phyloP scores from a whole-genome alignment of 2,329 filamentous ascomycete species.

The Penicillium verrucosum region DNA sequence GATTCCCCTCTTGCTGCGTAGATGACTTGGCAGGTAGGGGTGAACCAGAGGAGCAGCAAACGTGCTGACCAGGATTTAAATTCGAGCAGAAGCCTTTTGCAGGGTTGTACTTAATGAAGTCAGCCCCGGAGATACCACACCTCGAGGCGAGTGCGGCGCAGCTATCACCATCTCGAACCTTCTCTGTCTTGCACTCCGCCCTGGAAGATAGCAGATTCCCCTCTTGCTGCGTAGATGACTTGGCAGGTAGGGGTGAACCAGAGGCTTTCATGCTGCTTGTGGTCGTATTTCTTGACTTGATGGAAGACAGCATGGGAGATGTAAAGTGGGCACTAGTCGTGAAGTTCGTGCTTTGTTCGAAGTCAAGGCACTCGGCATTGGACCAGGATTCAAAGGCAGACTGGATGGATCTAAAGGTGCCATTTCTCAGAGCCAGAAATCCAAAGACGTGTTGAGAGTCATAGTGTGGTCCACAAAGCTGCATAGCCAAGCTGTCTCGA shows the following conservation, averaged over 20 bases:
- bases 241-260: not conserved
- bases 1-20: not conserved
- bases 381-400: not conserved
- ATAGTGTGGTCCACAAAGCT: conserved; percentile 34
- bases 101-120: conserved; percentile 43
- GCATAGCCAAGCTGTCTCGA: conserved; percentile 35
- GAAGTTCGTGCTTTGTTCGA: not conserved
- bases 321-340: not conserved
- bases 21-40: too few species aligned
- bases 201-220: not conserved
- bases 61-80: conserved; percentile 32
- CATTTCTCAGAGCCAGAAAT: conserved; percentile 23
- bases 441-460: conserved; percentile 36
- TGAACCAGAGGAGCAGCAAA: conserved; percentile 32
- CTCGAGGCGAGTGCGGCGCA: conserved; percentile 27
- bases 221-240: not conserved
- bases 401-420: not conserved
- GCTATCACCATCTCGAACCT: not conserved
- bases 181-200: not conserved
- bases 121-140: conserved; percentile 31
- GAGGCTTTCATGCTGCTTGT: not conserved
- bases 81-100: conserved; percentile 24
- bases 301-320: not conserved
- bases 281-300: not conserved
- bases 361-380: not conserved